Percentiles rank a stretch among this genome's conserved stretches.
Evolutionary conservation across 2,329 filamentous ascomycete species (phyloP).

Genomic region (Penicillium sp.): DNA sequence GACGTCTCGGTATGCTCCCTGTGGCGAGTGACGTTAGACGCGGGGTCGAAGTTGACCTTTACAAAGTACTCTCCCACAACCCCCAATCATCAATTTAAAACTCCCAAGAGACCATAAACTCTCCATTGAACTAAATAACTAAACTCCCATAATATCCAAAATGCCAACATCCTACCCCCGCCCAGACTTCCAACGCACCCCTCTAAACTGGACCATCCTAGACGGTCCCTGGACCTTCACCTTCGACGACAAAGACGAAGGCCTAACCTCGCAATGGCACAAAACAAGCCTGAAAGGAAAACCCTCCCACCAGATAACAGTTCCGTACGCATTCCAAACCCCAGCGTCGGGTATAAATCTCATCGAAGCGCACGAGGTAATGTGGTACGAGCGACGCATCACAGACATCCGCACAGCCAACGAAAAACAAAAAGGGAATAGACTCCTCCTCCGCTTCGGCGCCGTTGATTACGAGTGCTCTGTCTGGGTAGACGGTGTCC

Average conservation of each 20-base stretch:
- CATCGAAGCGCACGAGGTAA: constrained; percentile 62
- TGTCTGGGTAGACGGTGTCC: constrained; percentile 57
- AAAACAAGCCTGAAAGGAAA: constrained; percentile 39
- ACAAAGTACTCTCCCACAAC: neutral
- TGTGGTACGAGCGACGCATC: constrained; percentile 64
- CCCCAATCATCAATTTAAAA: neutral
- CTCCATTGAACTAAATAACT: neutral
- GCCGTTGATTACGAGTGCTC: constrained; percentile 53
- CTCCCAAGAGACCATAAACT: neutral
- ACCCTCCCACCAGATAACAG: constrained; percentile 56
- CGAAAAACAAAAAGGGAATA: constrained; percentile 44
- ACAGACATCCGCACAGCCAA: constrained; percentile 50
- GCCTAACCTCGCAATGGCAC: constrained; percentile 56
- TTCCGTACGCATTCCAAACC: constrained; percentile 66
- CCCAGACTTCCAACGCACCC: constrained; percentile 61
- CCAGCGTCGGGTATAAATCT: constrained; percentile 63
- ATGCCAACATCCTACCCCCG: constrained; percentile 54
- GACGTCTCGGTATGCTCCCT: neutral
- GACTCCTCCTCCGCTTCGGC: constrained; percentile 48
- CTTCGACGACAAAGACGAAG: constrained; percentile 65
- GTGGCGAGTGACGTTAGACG: constrained; percentile 13
- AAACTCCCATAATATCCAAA: neutral
- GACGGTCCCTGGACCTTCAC: constrained; percentile 65
- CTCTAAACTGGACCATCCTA: constrained; percentile 59
- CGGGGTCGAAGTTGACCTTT: constrained; percentile 9